phyloP scores from a whole-genome alignment of 1,284 basidiomycete species.

The Ustilago cynodontis region DNA sequence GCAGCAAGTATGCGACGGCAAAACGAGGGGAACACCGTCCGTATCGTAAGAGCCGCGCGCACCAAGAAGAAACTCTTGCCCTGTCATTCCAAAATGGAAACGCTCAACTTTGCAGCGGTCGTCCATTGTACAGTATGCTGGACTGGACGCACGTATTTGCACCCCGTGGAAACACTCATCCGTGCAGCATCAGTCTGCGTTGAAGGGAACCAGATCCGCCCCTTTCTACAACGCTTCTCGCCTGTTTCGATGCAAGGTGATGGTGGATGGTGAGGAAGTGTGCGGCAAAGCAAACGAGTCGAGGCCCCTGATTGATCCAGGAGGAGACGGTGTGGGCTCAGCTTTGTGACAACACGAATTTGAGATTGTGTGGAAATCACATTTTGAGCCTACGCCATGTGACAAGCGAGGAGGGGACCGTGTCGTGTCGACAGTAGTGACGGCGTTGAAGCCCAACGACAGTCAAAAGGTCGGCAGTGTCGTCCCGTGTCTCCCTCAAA shows the following conservation, averaged over 20 bases:
- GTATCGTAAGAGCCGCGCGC: neutral
- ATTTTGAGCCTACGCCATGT: neutral
- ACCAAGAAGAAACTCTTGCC: neutral
- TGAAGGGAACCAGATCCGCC: neutral
- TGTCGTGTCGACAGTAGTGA: neutral
- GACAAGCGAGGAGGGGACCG: neutral
- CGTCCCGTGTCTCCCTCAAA: neutral
- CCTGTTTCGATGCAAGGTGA: neutral
- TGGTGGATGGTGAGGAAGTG: neutral
- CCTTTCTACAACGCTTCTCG: neutral
- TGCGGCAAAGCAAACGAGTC: neutral
- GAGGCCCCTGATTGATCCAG: neutral
- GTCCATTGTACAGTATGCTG: neutral
- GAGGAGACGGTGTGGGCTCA: no score
- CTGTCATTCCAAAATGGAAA: neutral
- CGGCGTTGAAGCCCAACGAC: neutral
- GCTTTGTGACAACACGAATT: slow-evolving; percentile 9
- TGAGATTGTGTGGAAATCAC: slow-evolving; percentile 1
- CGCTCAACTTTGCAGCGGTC: neutral
- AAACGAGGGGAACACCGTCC: neutral
- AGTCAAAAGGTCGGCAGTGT: neutral
- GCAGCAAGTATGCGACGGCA: neutral
- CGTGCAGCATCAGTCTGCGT: neutral
- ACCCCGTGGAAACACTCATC: neutral
- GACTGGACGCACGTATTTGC: no score